These are phyloP conservation scores for Rhodotorula diobovata DNA, from an alignment of 768 basidiomycete genomes.

Conservation along the genomic window DNA sequence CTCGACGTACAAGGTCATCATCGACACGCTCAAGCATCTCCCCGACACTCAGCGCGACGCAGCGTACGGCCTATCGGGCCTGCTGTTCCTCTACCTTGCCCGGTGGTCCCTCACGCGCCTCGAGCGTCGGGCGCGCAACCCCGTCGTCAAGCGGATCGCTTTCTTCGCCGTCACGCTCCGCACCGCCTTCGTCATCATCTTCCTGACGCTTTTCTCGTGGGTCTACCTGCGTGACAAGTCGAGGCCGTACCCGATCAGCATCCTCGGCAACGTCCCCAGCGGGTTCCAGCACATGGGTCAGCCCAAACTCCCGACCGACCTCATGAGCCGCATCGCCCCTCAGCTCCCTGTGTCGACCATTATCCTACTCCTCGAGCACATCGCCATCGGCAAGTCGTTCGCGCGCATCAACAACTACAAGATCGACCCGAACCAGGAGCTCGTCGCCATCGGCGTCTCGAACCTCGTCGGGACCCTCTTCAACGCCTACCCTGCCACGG, in stretches of 20 bases:
- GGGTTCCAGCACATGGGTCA: conserved; percentile 58
- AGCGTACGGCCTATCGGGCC: conserved; percentile 62
- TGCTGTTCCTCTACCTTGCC: conserved; percentile 60
- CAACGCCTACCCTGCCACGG: conserved; percentile 89
- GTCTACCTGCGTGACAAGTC: conserved; percentile 61
- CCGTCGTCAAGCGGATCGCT: conserved; percentile 63
- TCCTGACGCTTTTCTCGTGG: conserved; percentile 79
- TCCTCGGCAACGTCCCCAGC: conserved; percentile 53
- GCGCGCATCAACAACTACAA: conserved; percentile 93
- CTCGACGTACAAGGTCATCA: conserved; percentile 77
- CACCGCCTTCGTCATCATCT: conserved; percentile 58
- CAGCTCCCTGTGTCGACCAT: conserved; percentile 81
- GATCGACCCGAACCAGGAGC: conserved; percentile 77
- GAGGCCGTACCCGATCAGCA: conserved; percentile 61
- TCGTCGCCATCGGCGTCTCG: conserved; percentile 52
- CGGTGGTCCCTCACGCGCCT: conserved; percentile 58
- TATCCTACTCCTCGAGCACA: conserved; percentile 63
- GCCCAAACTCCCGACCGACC: conserved; percentile 44
- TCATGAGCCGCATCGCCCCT: conserved; percentile 53
- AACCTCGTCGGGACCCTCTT: conserved; percentile 65
- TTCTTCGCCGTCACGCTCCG: conserved; percentile 59
- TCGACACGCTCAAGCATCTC: conserved; percentile 77
- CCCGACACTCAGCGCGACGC: conserved; percentile 66
- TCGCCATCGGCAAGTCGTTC: conserved; percentile 84
- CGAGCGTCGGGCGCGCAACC: conserved; percentile 52